These are phyloP conservation scores for Curvularia hawaiiensis DNA, from an alignment of 2,329 filamentous ascomycete genomes.

Conservation along the genomic window DNA sequence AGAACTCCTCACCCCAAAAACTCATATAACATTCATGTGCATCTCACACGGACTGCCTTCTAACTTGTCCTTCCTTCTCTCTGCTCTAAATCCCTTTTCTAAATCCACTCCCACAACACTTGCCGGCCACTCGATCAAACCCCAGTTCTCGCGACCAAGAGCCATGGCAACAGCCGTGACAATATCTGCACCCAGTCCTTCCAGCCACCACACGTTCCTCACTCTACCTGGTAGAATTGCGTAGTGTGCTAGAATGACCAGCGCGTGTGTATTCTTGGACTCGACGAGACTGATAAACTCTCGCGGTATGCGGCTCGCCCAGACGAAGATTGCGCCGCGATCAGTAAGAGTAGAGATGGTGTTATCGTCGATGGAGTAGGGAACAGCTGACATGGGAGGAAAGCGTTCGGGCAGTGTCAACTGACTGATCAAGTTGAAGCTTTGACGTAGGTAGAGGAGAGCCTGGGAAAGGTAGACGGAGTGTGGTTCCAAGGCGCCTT, in stretches of 20 bases:
- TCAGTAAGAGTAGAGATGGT: constrained; percentile 38
- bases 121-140: constrained; percentile 41
- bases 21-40: constrained; percentile 37
- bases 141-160: constrained; percentile 37
- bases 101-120: constrained; percentile 35
- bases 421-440: constrained; percentile 39
- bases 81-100: constrained; percentile 26
- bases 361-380: constrained; percentile 36
- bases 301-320: constrained; percentile 35
- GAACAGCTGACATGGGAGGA: constrained; percentile 33
- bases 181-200: constrained; percentile 40
- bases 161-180: constrained; percentile 42
- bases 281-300: constrained; percentile 40
- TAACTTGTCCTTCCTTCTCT: constrained; percentile 22
- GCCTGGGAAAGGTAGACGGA: constrained; percentile 30
- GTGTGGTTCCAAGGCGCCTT: constrained; percentile 16
- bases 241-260: constrained; percentile 48
- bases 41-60: constrained; percentile 30
- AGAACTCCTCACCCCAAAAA: background rate
- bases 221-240: constrained; percentile 44
- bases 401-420: constrained; percentile 33
- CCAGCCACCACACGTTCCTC: constrained; percentile 45
- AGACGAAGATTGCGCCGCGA: constrained; percentile 42
- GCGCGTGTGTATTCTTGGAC: constrained; percentile 36
- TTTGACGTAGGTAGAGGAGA: constrained; percentile 34